phyloP scores from a whole-genome alignment of 108 stramenopile genomes.

The Seminavis robusta region DNA sequence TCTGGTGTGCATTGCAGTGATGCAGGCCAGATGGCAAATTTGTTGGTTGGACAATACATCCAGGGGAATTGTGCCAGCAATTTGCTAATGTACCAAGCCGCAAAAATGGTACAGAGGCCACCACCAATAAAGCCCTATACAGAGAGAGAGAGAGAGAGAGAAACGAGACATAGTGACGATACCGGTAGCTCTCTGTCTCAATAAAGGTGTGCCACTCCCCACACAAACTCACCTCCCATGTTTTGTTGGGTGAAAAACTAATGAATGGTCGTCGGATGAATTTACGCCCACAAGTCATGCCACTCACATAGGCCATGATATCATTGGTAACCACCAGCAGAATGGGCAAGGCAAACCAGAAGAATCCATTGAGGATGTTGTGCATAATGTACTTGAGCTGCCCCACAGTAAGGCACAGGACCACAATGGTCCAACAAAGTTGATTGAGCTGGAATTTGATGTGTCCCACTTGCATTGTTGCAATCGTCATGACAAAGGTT shows the following conservation, averaged over 20 bases:
- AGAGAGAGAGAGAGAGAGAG: no score
- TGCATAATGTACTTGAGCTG: conserved; percentile 93
- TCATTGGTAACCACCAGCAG: conserved; percentile 95
- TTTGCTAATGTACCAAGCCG: conserved; percentile 84
- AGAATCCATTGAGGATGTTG: conserved; percentile 96
- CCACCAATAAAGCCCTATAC: conserved; percentile 93
- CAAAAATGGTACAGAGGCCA: conserved; percentile 84
- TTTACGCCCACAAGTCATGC: conserved; percentile 90
- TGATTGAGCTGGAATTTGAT: conserved; percentile 96
- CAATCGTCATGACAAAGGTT: conserved; percentile 90
- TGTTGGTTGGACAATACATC: conserved; percentile 91
- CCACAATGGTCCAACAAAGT: conserved; percentile 94
- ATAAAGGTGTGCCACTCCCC: no score
- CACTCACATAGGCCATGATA: conserved; percentile 92
- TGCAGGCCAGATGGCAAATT: conserved; percentile 60
- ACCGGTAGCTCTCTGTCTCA: no score
- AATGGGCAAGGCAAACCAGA: conserved; percentile 97
- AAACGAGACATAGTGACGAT: no score
- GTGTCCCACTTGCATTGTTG: conserved; percentile 86
- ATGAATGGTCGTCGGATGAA: conserved; percentile 90
- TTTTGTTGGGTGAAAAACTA: conserved; percentile 91
- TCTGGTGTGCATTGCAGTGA: conserved; percentile 75
- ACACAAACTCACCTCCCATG: no score
- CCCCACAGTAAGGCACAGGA: conserved; percentile 88
- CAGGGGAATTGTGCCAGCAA: conserved; percentile 78